Percentiles rank a stretch among this genome's conserved stretches.
phyloP scores from a whole-genome alignment of 108 stramenopile genomes.

The Aurantiochytrium sp. region DNA sequence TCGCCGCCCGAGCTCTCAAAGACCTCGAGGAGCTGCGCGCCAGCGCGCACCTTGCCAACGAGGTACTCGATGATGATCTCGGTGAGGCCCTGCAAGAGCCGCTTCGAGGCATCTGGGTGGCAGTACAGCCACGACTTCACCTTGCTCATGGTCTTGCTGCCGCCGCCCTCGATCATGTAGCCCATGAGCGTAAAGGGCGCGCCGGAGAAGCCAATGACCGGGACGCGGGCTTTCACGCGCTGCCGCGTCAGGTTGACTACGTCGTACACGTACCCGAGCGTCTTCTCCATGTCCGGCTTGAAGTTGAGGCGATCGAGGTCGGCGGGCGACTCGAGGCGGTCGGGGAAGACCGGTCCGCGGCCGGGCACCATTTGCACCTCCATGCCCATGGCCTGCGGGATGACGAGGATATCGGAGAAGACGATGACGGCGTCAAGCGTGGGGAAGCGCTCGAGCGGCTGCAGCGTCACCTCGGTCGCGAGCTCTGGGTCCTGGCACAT shows the following conservation, averaged over 20 bases:
- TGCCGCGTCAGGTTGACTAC: constrained; percentile 77
- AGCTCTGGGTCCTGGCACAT: constrained; percentile 88
- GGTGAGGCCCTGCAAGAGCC: constrained; percentile 79
- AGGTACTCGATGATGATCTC: constrained; percentile 83
- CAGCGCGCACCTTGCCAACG: constrained; percentile 89
- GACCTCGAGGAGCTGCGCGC: constrained; percentile 93
- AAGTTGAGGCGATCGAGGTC: constrained; percentile 91
- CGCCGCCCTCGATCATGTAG: constrained; percentile 92
- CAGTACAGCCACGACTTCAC: constrained; percentile 87
- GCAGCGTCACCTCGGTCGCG: constrained; percentile 85
- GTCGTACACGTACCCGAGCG: constrained; percentile 50
- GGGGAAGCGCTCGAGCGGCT: constrained; percentile 81
- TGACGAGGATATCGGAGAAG: constrained; percentile 97
- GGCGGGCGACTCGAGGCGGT: constrained; percentile 91
- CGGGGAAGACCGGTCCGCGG: constrained; percentile 91
- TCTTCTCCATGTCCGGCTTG: constrained; percentile 47
- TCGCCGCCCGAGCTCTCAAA: constrained; percentile 98
- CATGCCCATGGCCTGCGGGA: constrained; percentile 88
- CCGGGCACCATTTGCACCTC: constrained; percentile 92
- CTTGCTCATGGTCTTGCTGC: constrained; percentile 70
- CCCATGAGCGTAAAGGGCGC: constrained; percentile 94
- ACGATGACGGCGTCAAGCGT: constrained; percentile 92
- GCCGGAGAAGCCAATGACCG: constrained; percentile 95
- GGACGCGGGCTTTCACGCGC: constrained; percentile 76
- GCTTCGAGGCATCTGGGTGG: constrained; percentile 66